Base-by-base conservation (phyloP, 1,284 basidiomycete genomes). In the Tremellales sp. region DNA sequence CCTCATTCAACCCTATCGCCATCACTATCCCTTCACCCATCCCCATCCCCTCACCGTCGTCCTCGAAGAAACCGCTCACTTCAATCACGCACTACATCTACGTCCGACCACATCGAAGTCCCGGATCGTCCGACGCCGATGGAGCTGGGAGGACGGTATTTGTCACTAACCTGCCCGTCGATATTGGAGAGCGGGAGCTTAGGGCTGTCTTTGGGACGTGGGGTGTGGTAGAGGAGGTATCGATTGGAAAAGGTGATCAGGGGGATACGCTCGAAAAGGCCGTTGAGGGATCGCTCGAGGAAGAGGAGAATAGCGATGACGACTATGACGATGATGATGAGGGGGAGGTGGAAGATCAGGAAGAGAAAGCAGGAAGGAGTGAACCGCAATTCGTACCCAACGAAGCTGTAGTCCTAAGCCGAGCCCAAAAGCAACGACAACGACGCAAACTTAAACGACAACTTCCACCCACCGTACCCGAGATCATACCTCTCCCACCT, bases 111-210 rank as follows among this genome's bases (percentile, higher is more conserved):
- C 62, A 71, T 45, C 17, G 17, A 15, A 76, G 79, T 3, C 81
- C 78, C 79, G 13, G 81, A 79, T 62, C 47, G 41, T 52, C 60
- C 67, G 40, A 51, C 56, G 49, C 43, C 12, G 48, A 49, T 27
- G 84, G 80, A 15, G 29, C 8, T 31, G n/a, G n/a, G n/a, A 80
- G 89, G 43, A 91, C 89, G 0, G 75, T 92, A 12, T 94, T 94
- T 64, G 75, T 91, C 8, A 86, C 86, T 50, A 92, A 94, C 63
- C 73, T 91, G 3, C 89, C 90, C 2, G 83, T 87, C 45, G 89
- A 92, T 68, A 82, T 87, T 3, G 87, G 86, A 0, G 85, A 87
- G 58, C 79, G 85, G 43, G 86, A 89, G 64, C 71, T 92, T 1
- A 76, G 82, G 3, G 72, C 81, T 2, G 76, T 92, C 19, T 90